These are phyloP conservation scores for Trichoderma semiorbis DNA, from an alignment of 2,329 filamentous ascomycete species.

Conservation along the genomic window DNA sequence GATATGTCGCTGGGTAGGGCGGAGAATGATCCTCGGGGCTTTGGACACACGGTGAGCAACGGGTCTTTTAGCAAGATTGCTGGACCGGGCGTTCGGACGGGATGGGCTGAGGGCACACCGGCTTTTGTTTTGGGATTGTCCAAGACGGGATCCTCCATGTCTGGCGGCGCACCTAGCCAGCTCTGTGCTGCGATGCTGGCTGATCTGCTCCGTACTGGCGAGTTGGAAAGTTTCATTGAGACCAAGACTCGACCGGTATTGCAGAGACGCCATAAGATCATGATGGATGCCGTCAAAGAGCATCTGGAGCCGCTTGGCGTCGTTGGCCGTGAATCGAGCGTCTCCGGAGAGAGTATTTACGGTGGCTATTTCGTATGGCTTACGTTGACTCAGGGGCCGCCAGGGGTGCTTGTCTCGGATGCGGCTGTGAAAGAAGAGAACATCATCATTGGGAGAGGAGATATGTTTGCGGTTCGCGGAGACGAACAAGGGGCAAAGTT, in stretches of 20 bases:
- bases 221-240: conserved; percentile 44
- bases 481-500: conserved; percentile 56
- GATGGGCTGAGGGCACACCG: conserved; percentile 77
- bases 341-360: conserved; percentile 48
- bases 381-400: conserved; percentile 49
- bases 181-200: conserved; percentile 51
- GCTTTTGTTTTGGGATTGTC: conserved; percentile 50
- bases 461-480: conserved; percentile 64
- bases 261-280: conserved; percentile 42
- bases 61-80: conserved; percentile 87
- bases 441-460: conserved; percentile 64
- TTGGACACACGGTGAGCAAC: conserved; percentile 81
- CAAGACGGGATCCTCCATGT: conserved; percentile 51
- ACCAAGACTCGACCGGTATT: conserved; percentile 43
- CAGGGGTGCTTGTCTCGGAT: conserved; percentile 55
- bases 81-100: conserved; percentile 76
- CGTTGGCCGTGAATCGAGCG: conserved; percentile 34
- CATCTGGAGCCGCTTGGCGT: conserved; percentile 63
- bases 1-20: conserved; percentile 63
- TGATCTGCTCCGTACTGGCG: conserved; percentile 44
- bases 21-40: conserved; percentile 45
- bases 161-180: conserved; percentile 57
- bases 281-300: conserved; percentile 57
- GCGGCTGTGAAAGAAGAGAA: conserved; percentile 60
- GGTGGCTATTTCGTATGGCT: conserved; percentile 90